A percentile compares a stretch with the other conserved stretches of the same genome.
Evolutionary conservation across 768 basidiomycete species (phyloP).

Genomic region (Boletellus ananiceps): DNA sequence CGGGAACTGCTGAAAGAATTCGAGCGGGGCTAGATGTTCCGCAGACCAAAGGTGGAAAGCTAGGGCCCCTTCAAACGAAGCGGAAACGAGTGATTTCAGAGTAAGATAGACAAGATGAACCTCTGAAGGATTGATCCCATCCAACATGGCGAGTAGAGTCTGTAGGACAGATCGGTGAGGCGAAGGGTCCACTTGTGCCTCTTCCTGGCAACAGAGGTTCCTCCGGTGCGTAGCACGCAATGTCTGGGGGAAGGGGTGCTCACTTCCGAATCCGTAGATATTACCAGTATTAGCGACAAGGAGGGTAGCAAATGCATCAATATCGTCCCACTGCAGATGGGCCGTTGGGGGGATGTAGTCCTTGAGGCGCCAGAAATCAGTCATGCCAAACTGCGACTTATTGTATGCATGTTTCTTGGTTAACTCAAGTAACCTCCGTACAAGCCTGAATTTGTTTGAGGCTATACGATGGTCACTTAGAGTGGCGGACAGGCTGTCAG

Average conservation of each 20-base stretch:
- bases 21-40: conserved; percentile 43
- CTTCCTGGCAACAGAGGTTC: conserved; percentile 11
- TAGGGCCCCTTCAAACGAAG: conserved; percentile 28
- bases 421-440: conserved; percentile 56
- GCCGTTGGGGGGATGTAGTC: conserved; percentile 58
- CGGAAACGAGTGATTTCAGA: conserved; percentile 53
- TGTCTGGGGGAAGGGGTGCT: conserved; percentile 41
- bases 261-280: conserved; percentile 57
- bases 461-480: conserved; percentile 57
- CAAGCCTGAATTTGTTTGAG: conserved; percentile 75
- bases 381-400: conserved; percentile 45
- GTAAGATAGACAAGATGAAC: conserved; percentile 60
- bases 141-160: conserved; percentile 55
- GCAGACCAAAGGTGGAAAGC: conserved; percentile 31
- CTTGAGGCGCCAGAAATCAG: conserved; percentile 83
- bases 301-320: conserved; percentile 67
- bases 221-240: conserved; percentile 36
- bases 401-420: conserved; percentile 37
- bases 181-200: conserved; percentile 19
- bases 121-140: conserved; percentile 43
- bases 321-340: conserved; percentile 60
- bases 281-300: conserved; percentile 55
- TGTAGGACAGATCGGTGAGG: conserved; percentile 50
- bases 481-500: conserved; percentile 46
- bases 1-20: conserved; percentile 45